A percentile compares a stretch with the other conserved stretches of the same genome.
phyloP scores from a whole-genome alignment of 2,329 filamentous ascomycete genomes.

The Sporothrix inflata region DNA sequence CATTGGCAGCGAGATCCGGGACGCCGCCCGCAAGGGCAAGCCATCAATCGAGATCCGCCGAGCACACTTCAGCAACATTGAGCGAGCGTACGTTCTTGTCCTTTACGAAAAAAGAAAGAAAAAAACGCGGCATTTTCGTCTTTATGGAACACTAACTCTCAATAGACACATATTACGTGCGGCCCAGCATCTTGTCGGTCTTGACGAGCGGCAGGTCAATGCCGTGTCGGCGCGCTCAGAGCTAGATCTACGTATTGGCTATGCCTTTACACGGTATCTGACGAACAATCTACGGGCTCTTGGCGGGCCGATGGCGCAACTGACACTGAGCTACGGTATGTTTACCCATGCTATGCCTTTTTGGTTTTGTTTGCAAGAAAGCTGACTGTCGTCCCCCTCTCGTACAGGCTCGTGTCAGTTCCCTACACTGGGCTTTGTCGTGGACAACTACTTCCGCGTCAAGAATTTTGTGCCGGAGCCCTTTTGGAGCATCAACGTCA shows the following conservation, averaged over 20 bases:
- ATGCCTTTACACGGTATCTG: constrained; percentile 86
- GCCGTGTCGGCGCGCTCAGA: constrained; percentile 90
- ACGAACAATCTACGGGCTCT: constrained; percentile 76
- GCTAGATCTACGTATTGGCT: constrained; percentile 88
- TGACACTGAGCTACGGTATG: constrained; percentile 79
- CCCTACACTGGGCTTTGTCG: constrained; percentile 93
- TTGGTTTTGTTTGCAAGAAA: neutral
- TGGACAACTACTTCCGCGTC: constrained; percentile 92
- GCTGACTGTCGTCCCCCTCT: constrained; percentile 17
- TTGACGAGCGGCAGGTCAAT: constrained; percentile 85
- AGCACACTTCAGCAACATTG: constrained; percentile 94
- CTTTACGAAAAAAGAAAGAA: too few species aligned
- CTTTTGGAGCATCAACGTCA: constrained; percentile 91
- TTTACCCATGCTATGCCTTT: constrained; percentile 27
- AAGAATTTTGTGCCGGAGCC: constrained; percentile 89
- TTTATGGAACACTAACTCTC: neutral
- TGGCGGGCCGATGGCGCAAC: constrained; percentile 65
- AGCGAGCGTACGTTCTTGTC: constrained; percentile 73
- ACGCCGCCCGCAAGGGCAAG: constrained; percentile 77
- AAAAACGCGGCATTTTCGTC: too few species aligned
- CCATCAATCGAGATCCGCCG: constrained; percentile 75
- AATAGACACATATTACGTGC: constrained; percentile 81
- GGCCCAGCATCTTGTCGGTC: constrained; percentile 71
- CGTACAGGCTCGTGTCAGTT: constrained; percentile 86
- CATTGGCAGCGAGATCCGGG: constrained; percentile 88